Base-by-base conservation (phyloP, 2,329 filamentous ascomycete species). In the Xylariaceae sp. region DNA sequence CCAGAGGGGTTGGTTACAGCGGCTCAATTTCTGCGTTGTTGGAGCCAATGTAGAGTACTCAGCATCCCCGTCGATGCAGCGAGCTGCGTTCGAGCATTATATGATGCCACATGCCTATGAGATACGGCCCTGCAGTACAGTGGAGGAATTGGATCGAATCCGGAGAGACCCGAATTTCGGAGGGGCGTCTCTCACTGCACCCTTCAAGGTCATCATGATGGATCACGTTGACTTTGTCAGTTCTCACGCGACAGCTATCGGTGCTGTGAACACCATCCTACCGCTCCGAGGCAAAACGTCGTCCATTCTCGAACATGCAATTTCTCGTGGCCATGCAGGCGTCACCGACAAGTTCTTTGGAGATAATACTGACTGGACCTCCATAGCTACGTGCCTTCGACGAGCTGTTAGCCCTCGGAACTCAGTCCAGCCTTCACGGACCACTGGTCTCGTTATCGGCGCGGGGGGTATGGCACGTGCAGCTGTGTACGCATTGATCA, bases 381-480 rank as follows among this genome's bases (percentile, higher is more conserved):
- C 84, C 3, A 84, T 87, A 31, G 72, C 81, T 51, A 83, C 62
- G 13, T 69, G 86, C 62, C 77, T 90, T 43, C 79, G 83, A 22
- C 77, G 85, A 31, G 84, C 84, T n/a, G 76, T 89, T 12, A 88
- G 86, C 34, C 87, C 87, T 5, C 80, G 85, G 2, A 85, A 85
- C 60, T 77, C 76, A 5, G 75, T 84, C 0, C 79, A 80, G 16
- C 76, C 78, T 0, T 73, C 72, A 18, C 71, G 71, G 28, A 80
- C 79, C 3, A 80, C 76, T 0, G 81, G 72, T 0, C 72, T 86
- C 10, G 79, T 86, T 13, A 75, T 86, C 46, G 82, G 82, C 14
- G 82, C 82, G 5, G 82, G 82, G 34, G 87, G 87, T 19, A 90
- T 90, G 86, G 87, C 86, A 6, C 78, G 88, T 53, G 85, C 87